phyloP scores from a whole-genome alignment of 306 rosid genomes.

The Fragaria nilgerrensis region DNA sequence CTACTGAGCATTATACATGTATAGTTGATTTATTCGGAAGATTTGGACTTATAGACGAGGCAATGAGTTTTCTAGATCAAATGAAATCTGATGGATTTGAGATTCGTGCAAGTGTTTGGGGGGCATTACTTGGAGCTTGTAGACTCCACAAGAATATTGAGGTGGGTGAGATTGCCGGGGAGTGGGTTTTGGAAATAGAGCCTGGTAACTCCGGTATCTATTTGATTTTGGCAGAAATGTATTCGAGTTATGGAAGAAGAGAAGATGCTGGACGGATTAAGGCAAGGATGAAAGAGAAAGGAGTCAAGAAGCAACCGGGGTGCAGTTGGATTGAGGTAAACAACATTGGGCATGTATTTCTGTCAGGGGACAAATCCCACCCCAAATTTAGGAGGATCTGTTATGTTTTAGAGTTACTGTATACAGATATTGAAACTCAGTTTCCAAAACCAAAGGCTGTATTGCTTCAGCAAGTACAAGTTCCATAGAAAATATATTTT shows the following conservation, averaged over 20 bases:
- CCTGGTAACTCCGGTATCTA: conserved; percentile 54
- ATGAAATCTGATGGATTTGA: conserved; percentile 41
- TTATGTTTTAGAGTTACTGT: conserved; percentile 30
- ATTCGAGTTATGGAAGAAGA: conserved; percentile 27
- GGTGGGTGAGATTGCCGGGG: conserved; percentile 42
- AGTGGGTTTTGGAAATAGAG: conserved; percentile 40
- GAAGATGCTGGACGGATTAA: conserved; percentile 38
- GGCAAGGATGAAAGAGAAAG: conserved; percentile 44
- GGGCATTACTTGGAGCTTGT: conserved; percentile 60
- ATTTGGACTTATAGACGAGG: conserved; percentile 53
- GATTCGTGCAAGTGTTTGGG: conserved; percentile 54
- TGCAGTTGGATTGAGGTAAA: conserved; percentile 55
- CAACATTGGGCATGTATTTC: conserved; percentile 38
- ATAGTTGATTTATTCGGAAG: conserved; percentile 51
- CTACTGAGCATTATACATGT: conserved; percentile 48
- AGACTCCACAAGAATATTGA: conserved; percentile 48
- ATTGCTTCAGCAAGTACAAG: conserved; percentile 20
- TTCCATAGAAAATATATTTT: background rate
- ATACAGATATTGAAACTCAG: conserved; percentile 33
- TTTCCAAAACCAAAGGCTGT: conserved; percentile 17
- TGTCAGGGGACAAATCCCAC: conserved; percentile 47
- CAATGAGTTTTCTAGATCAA: conserved; percentile 32
- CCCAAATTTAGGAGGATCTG: conserved; percentile 27
- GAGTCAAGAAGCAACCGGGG: conserved; percentile 62
- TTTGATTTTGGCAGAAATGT: conserved; percentile 50